phyloP scores from a whole-genome alignment of 2,329 filamentous ascomycete genomes.

The Dactylellina cionopaga region DNA sequence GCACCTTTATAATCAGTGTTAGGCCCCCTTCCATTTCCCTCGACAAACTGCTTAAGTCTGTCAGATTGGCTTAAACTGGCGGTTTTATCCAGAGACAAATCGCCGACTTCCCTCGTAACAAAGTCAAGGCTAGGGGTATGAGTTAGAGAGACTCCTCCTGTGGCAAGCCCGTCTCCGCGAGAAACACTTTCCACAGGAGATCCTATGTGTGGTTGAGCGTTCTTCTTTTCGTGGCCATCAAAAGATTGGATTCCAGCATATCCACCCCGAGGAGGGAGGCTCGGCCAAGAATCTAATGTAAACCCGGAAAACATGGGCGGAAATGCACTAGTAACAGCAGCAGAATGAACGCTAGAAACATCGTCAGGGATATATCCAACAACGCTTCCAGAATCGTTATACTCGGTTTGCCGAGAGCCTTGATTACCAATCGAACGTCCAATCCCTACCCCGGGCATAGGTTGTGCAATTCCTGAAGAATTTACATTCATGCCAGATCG shows the following conservation, averaged over 20 bases:
- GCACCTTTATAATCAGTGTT: constrained; percentile 66
- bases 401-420: constrained; percentile 61
- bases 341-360: constrained; percentile 94
- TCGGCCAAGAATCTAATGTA: constrained; percentile 84
- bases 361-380: constrained; percentile 97
- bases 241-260: constrained; percentile 69
- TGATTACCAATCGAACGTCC: constrained; percentile 45
- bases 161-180: constrained; percentile 37
- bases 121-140: constrained; percentile 60
- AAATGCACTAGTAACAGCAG: constrained; percentile 82
- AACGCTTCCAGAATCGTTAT: constrained; percentile 83
- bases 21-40: constrained; percentile 74
- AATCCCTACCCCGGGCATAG: constrained; percentile 40
- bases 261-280: constrained; percentile 74
- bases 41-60: constrained; percentile 91
- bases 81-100: constrained; percentile 65
- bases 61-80: constrained; percentile 83
- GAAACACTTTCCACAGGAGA: constrained; percentile 4
- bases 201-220: constrained; percentile 3
- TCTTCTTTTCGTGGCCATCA: constrained; percentile 44
- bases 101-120: constrained; percentile 57
- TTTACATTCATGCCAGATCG: constrained; percentile 37
- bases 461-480: constrained; percentile 61
- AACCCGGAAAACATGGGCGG: constrained; percentile 97
- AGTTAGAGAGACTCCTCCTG: constrained; percentile 31